Percentiles rank a stretch among this genome's conserved stretches.
Conservation (phyloP, 2,329 filamentous ascomycete species). For the Aspergillus udagawae region DNA sequence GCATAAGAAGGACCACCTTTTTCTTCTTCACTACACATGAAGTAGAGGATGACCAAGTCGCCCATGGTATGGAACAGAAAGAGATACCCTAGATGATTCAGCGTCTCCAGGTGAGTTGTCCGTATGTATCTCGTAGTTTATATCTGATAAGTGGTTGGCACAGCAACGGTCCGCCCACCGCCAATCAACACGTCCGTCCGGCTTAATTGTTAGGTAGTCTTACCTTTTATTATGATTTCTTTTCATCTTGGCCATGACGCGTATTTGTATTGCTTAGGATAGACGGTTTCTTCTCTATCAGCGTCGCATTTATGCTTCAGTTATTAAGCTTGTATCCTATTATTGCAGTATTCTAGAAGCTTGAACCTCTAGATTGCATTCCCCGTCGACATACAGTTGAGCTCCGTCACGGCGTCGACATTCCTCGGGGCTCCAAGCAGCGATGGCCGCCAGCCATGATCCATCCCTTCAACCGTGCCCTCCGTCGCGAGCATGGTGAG, state of each 20-base stretch:
- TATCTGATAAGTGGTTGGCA: conserved; percentile 14
- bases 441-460: conserved; percentile 7
- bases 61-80: neutral
- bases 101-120: neutral
- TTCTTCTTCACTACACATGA: neutral
- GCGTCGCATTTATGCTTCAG: neutral
- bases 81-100: neutral
- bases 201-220: neutral
- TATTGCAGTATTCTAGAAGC: neutral
- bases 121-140: neutral
- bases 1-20: neutral
- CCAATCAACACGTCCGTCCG: neutral
- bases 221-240: neutral
- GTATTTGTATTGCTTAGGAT: neutral
- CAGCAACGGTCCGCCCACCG: conserved; percentile 15
- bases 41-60: neutral
- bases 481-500: conserved; percentile 6
- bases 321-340: neutral
- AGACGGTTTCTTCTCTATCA: neutral
- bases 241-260: neutral
- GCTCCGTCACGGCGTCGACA: neutral
- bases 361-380: conserved; percentile 1
- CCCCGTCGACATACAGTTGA: neutral
- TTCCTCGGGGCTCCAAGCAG: conserved; percentile 3
- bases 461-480: neutral